phyloP scores from a whole-genome alignment of 768 basidiomycete species.

The Chlorophyllum brunneum region DNA sequence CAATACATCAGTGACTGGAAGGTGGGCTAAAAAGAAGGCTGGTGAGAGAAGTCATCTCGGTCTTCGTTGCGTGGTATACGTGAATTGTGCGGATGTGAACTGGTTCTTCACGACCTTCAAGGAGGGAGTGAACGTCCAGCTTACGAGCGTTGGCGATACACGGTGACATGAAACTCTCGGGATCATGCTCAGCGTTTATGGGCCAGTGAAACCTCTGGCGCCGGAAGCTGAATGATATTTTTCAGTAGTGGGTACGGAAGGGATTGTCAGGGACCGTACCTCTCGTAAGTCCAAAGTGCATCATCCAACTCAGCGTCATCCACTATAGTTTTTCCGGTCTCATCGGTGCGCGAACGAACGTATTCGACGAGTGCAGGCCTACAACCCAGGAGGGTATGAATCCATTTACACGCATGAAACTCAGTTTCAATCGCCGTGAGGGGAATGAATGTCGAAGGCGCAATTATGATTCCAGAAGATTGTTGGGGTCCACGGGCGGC shows the following conservation, averaged over 20 bases:
- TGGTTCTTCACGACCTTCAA: conserved; percentile 32
- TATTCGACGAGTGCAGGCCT: conserved; percentile 53
- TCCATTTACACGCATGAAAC: conserved; percentile 69
- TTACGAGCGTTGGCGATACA: conserved; percentile 2
- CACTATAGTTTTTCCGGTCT: conserved; percentile 30
- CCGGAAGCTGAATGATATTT: conserved; percentile 46
- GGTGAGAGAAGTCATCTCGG: conserved; percentile 10
- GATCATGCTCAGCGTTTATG: conserved; percentile 27
- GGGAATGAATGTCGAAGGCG: conserved; percentile 56
- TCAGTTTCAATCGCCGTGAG: conserved; percentile 58
- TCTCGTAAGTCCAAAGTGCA: conserved; percentile 54
- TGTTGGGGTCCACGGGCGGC: conserved; percentile 31
- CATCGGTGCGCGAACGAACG: conserved; percentile 34
- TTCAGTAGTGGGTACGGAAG: neutral
- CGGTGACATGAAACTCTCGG: conserved; percentile 14
- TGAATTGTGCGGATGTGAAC: conserved; percentile 49
- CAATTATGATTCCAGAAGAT: conserved; percentile 60
- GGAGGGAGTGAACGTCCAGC: neutral
- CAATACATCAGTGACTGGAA: neutral
- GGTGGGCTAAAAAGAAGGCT: conserved; percentile 2
- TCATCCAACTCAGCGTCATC: conserved; percentile 36
- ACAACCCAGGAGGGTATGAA: conserved; percentile 62
- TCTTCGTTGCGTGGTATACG: conserved; percentile 48
- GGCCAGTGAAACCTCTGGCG: conserved; percentile 71
- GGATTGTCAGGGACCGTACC: conserved; percentile 31